Evolutionary conservation across 192 early-diverging fungal species (phyloP), one percentile per base, ranked within the genome.

Genomic region (Podila epicladia): DNA sequence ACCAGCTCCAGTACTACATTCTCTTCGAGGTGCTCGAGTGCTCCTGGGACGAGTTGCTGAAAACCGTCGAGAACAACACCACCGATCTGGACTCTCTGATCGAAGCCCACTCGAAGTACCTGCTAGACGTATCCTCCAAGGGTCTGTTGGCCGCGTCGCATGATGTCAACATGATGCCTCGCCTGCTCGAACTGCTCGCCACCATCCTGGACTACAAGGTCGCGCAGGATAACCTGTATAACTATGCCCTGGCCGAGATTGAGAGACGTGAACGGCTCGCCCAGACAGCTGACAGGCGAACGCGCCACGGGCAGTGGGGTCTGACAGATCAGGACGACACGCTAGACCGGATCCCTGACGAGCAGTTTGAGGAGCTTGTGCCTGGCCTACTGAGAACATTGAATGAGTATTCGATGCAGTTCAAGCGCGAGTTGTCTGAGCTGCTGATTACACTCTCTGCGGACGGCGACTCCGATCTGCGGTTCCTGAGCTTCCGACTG

Each of bases 1-100:
- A 94, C 71, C 97, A 99, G 76, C 84, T 99, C 58, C 96, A 98
- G 82, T 94, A 96, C 78, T 98, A 96, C 76, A 91, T 96, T 32
- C 85, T 94, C 51, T 97, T 97, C 82, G 97, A 98, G 82, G 93
- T 93, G 9, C 79, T 99, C 31, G 96, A 97, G 84, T 92, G 91
- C 60, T 93, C 95, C 1, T 99, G 97, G 97, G 91, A 90, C 32
- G 89, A 92, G 75, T 87, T 99, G 20, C 68, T 88, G 2, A 85
- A 76, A 29, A 85, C 83, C 20, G 85, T 92, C 22, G 69, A 85
- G 20, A 87, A 87, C 61, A 85, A 84, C 28, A 88, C 86, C 17
- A 89, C 88, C 9, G 95, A 96, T 73, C 82, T 97, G 19, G 95
- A 99, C 84, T 82, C 79, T 12, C 82, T 97, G 64, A 95, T 95